Percentiles rank a stretch among this genome's conserved stretches.
Evolutionary conservation across 495 filamentous ascomycete genomes (phyloP).

Genomic region (Penicillium angulare): DNA sequence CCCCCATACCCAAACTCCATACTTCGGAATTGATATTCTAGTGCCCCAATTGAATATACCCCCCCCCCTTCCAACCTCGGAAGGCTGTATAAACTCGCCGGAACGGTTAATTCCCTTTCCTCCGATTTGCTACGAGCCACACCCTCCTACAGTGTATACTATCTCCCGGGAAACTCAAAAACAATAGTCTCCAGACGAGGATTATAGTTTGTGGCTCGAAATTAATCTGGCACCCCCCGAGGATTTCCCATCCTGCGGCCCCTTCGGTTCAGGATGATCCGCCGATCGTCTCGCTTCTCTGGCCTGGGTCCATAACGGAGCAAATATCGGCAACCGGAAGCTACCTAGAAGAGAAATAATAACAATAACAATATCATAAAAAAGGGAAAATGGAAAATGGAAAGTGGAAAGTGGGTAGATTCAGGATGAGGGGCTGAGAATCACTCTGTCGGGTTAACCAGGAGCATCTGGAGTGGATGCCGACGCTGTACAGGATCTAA

Average conservation of each 20-base stretch:
- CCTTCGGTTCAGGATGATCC: conserved; percentile 3
- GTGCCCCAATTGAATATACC: too few relatives aligned
- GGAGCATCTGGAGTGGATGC: too few relatives aligned
- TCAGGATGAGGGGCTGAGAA: too few relatives aligned
- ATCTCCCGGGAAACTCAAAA: not conserved
- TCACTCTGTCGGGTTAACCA: too few relatives aligned
- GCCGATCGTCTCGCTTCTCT: not conserved
- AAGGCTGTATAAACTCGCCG: not conserved
- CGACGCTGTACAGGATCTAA: too few relatives aligned
- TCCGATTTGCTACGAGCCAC: conserved; percentile 20
- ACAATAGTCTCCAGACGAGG: not conserved
- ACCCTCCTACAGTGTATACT: not conserved
- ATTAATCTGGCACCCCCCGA: not conserved
- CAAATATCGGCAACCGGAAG: not conserved
- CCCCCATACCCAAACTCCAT: too few relatives aligned
- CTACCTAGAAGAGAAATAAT: not conserved
- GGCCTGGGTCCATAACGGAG: conserved; percentile 8
- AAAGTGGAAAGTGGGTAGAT: too few relatives aligned
- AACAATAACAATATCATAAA: too few relatives aligned
- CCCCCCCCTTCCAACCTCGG: too few relatives aligned
- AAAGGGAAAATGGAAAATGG: too few relatives aligned
- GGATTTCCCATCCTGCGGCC: conserved; percentile 2
- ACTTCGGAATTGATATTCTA: too few relatives aligned
- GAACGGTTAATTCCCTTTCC: conserved; percentile 10
- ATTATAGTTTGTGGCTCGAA: not conserved